Percentiles rank a stretch among this genome's conserved stretches.
phyloP scores from a whole-genome alignment of 495 filamentous ascomycete species.

The Trypethelium eluteriae region DNA sequence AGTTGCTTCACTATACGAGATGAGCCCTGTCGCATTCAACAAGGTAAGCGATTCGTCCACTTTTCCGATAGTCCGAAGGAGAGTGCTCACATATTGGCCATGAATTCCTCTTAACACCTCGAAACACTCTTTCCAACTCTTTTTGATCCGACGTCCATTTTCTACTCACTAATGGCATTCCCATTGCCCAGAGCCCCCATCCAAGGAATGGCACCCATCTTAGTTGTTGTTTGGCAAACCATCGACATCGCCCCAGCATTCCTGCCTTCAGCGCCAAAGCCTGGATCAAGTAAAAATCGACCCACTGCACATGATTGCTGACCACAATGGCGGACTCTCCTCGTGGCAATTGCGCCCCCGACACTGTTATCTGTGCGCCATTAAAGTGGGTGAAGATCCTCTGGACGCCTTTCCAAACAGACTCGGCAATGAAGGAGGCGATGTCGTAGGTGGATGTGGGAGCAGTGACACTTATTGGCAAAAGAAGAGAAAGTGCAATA shows the following conservation, averaged over 20 bases:
- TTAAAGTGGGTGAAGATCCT: conserved; percentile 45
- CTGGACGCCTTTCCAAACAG: conserved; percentile 49
- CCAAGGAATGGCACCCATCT: conserved; percentile 50
- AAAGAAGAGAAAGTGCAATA: conserved; percentile 44
- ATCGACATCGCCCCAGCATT: conserved; percentile 51
- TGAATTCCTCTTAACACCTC: conserved; percentile 38
- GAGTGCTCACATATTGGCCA: conserved; percentile 50
- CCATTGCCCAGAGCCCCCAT: conserved; percentile 55
- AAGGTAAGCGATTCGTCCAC: background rate
- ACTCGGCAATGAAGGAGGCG: conserved; percentile 44
- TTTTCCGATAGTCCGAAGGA: background rate
- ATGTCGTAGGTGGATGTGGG: conserved; percentile 43
- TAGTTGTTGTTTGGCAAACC: conserved; percentile 51
- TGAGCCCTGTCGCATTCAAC: conserved; percentile 42
- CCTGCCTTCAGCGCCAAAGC: conserved; percentile 43
- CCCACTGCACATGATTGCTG: conserved; percentile 51
- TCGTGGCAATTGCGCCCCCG: conserved; percentile 37
- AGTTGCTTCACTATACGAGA: conserved; percentile 53
- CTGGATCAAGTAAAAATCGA: conserved; percentile 56
- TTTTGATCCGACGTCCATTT: conserved; percentile 48
- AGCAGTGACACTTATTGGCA: conserved; percentile 41
- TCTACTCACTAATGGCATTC: conserved; percentile 52
- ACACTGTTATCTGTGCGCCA: conserved; percentile 43
- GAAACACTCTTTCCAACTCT: conserved; percentile 49
- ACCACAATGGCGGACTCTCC: conserved; percentile 50